Evolutionary conservation across 352 stramenopile genomes (phyloP).

Genomic region (Phytophthora lateralis): DNA sequence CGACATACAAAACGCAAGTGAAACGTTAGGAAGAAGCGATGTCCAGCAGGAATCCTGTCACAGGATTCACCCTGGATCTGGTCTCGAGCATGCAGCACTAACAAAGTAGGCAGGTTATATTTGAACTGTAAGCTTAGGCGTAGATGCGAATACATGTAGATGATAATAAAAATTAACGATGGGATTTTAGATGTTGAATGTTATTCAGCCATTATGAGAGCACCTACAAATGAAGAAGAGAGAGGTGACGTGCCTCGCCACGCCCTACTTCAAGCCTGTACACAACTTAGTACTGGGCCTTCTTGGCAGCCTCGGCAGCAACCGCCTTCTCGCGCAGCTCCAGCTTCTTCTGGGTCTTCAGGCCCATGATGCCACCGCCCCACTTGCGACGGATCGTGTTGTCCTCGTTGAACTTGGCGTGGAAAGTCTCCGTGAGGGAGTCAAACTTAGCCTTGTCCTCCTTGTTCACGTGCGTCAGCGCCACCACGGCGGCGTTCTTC

Average conservation of each 20-base stretch:
- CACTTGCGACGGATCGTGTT: constrained; percentile 93
- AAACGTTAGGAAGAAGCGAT: constrained; percentile 13
- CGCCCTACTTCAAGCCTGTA: constrained; percentile 10
- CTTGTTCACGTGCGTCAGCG: constrained; percentile 97
- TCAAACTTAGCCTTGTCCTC: constrained; percentile 98
- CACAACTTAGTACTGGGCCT: constrained; percentile 93
- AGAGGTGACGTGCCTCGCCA: constrained; percentile 16
- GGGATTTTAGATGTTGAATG: constrained; percentile 25
- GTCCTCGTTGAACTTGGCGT: constrained; percentile 98
- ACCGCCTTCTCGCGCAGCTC: constrained; percentile 98
- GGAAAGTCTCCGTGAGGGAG: constrained; percentile 92
- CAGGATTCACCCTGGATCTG: constrained; percentile 10
- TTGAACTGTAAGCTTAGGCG: no score
- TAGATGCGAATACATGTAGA: not conserved
- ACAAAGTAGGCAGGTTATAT: no score
- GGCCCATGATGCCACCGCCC: constrained; percentile 99
- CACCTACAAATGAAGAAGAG: constrained; percentile 30
- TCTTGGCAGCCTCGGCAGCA: constrained; percentile 98
- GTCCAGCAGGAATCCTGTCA: no score
- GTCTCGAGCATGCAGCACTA: not conserved
- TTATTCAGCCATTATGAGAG: constrained; percentile 54
- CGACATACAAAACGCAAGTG: constrained; percentile 20
- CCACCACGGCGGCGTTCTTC: constrained; percentile 97
- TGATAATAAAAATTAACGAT: not conserved
- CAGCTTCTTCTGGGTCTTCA: constrained; percentile 99